Evolutionary conservation across 495 filamentous ascomycete genomes (phyloP).

Genomic region (Penicillium turbatum): DNA sequence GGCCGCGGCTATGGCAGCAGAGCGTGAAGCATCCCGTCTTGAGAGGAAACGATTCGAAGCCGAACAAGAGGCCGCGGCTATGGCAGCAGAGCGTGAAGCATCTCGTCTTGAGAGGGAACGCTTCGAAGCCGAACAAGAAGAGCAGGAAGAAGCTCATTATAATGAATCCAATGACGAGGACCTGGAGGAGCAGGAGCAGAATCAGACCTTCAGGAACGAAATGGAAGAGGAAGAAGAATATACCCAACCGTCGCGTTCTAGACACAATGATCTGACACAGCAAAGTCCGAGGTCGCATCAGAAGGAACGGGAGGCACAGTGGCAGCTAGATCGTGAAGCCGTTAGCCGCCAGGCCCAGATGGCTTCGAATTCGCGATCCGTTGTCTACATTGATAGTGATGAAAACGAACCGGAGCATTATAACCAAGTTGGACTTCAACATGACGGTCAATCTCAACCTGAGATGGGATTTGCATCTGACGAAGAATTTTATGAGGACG

Average conservation of each 20-base stretch:
- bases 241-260: slow-evolving; percentile 2
- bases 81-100: no score
- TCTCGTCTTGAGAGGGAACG: no score
- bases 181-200: neutral
- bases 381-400: slow-evolving; percentile 52
- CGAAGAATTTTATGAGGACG: neutral
- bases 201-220: neutral
- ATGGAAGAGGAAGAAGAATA: neutral
- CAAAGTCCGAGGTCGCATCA: neutral
- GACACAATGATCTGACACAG: neutral
- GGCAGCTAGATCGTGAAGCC: slow-evolving; percentile 48
- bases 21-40: neutral
- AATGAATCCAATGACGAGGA: slow-evolving; percentile 6
- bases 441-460: slow-evolving; percentile 11
- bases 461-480: slow-evolving; percentile 15
- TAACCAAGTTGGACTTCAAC: neutral
- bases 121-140: neutral
- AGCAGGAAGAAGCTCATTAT: neutral
- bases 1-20: slow-evolving; percentile 6
- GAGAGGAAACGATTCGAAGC: neutral
- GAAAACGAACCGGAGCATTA: slow-evolving; percentile 17
- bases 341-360: slow-evolving; percentile 48
- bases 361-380: slow-evolving; percentile 39
- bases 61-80: neutral
- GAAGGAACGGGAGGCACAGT: slow-evolving; percentile 27